Evolutionary conservation across 2,329 filamentous ascomycete species (phyloP).

Genomic region (Tolypocladium cylindrosporum): DNA sequence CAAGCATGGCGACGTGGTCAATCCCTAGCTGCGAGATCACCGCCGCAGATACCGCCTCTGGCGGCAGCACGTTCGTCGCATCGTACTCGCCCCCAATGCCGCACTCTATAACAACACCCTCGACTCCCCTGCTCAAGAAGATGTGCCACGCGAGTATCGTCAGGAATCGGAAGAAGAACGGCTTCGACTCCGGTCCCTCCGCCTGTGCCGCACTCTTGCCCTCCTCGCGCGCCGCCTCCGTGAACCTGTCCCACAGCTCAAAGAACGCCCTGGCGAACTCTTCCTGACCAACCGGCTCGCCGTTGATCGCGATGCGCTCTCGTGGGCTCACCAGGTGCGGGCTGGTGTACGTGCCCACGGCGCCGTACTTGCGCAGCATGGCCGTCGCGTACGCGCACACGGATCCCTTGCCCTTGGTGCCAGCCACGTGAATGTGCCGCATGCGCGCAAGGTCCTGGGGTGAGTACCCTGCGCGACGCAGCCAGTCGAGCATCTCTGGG

Average conservation of each 20-base stretch:
- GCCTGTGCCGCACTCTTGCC: constrained; percentile 28
- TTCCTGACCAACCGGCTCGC: constrained; percentile 55
- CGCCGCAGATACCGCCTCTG: constrained; percentile 53
- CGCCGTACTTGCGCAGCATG: constrained; percentile 47
- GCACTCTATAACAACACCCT: constrained; percentile 77
- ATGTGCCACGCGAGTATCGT: constrained; percentile 81
- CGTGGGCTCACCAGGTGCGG: constrained; percentile 76
- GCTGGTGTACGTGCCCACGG: constrained; percentile 71
- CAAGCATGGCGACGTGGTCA: constrained; percentile 75
- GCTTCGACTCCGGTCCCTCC: constrained; percentile 56
- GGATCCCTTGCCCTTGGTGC: constrained; percentile 91
- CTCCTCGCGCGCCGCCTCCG: constrained; percentile 23
- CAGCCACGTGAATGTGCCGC: constrained; percentile 69
- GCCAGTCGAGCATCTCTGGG: constrained; percentile 74
- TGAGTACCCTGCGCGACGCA: constrained; percentile 64
- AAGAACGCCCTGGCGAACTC: constrained; percentile 73
- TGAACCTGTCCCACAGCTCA: constrained; percentile 64
- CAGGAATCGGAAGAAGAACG: constrained; percentile 86
- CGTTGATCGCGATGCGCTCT: constrained; percentile 76
- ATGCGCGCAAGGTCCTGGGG: constrained; percentile 30
- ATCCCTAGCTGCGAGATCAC: constrained; percentile 76
- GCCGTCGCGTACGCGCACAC: constrained; percentile 76
- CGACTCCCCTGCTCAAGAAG: constrained; percentile 67
- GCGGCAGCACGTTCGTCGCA: constrained; percentile 71
- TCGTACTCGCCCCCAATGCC: constrained; percentile 93